A percentile compares a stretch with the other conserved stretches of the same genome.
Evolutionary conservation across 2,329 filamentous ascomycete species (phyloP).

Genomic region (Xylariales sp.): DNA sequence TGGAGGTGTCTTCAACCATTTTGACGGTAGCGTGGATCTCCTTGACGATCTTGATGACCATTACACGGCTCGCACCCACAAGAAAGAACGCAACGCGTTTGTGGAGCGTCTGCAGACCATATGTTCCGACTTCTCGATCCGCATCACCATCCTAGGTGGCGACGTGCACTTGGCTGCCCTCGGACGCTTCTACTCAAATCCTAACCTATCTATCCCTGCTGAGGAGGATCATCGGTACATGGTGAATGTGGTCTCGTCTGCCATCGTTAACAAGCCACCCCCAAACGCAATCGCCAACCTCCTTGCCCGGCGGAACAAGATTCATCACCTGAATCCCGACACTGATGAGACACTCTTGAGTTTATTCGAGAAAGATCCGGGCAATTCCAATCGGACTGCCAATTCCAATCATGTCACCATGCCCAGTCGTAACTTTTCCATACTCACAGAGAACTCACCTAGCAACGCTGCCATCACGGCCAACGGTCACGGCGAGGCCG

Average conservation of each 20-base stretch:
- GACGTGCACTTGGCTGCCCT: conserved; percentile 91
- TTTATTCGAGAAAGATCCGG: conserved; percentile 89
- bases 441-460: conserved; percentile 82
- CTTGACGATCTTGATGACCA: conserved; percentile 93
- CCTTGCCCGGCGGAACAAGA: conserved; percentile 83
- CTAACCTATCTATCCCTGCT: conserved; percentile 69
- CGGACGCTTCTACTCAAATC: conserved; percentile 92
- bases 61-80: conserved; percentile 90
- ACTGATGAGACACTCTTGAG: conserved; percentile 92
- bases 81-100: conserved; percentile 75
- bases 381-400: conserved; percentile 68
- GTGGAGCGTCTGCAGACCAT: conserved; percentile 79
- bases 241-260: conserved; percentile 88
- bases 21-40: conserved; percentile 90
- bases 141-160: conserved; percentile 87
- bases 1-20: conserved; percentile 86
- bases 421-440: conserved; percentile 88
- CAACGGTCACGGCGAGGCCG: conserved; percentile 11
- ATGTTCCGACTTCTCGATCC: conserved; percentile 79
- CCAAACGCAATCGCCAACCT: conserved; percentile 85
- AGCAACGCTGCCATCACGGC: conserved; percentile 32
- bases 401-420: conserved; percentile 82
- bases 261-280: conserved; percentile 93
- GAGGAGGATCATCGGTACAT: conserved; percentile 91
- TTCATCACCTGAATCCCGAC: conserved; percentile 62